A percentile compares a stretch with the other conserved stretches of the same genome.
Conservation (phyloP, 139 green algal species). For the Chlamydomonas schloesseri region DNA sequence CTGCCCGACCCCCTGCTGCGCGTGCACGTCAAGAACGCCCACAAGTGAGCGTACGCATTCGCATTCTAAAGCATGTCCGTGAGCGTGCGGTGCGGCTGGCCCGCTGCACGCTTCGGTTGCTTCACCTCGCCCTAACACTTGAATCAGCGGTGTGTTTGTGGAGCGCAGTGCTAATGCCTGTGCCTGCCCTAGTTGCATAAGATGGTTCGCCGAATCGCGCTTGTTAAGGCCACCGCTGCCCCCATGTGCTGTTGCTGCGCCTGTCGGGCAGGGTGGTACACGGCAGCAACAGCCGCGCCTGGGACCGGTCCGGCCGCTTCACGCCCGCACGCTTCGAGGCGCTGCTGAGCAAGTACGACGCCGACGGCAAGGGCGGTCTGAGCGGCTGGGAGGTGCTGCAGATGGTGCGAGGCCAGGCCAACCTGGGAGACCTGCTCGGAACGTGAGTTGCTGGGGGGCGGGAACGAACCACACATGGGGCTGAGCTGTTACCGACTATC, state of each 20-base stretch:
- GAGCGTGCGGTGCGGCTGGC: no score
- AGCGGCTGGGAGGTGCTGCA: slow-evolving; percentile 5
- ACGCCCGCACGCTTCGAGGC: slow-evolving; percentile 34
- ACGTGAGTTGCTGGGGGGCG: background rate
- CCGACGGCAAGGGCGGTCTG: slow-evolving; percentile 32
- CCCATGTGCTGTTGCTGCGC: no score
- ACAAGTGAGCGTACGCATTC: slow-evolving; percentile 3
- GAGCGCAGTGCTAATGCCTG: no score
- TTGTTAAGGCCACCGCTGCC: no score
- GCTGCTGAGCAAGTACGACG: slow-evolving; percentile 43
- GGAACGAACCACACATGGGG: no score
- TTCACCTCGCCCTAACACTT: no score
- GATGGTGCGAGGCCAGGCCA: slow-evolving; percentile 29
- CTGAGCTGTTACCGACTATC: no score
- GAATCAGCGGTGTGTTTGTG: no score
- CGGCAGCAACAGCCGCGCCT: slow-evolving; percentile 33
- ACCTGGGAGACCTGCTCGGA: slow-evolving; percentile 32
- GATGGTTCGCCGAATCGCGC: no score
- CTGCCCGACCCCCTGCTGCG: slow-evolving; percentile 15
- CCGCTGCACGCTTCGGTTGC: no score
- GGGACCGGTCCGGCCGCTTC: slow-evolving; percentile 30
- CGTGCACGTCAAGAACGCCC: slow-evolving; percentile 28
- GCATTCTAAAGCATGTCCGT: no score
- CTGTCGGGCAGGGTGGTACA: slow-evolving; percentile 31
- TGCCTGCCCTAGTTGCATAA: no score